A percentile compares a stretch with the other conserved stretches of the same genome.
Conservation (phyloP, 441 rosid species). For the Bruguiera hainesii region DNA sequence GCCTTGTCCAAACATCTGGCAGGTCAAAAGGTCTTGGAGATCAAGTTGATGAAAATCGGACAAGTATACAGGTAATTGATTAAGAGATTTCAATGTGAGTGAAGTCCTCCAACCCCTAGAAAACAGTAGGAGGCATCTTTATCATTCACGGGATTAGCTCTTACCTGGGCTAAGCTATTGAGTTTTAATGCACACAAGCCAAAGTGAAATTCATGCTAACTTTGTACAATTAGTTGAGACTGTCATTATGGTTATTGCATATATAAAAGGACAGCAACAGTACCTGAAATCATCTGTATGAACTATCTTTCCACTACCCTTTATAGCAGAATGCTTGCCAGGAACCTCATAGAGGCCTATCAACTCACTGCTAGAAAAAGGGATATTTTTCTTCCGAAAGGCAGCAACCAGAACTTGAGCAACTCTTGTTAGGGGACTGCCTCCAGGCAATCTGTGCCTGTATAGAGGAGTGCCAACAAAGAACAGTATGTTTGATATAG, state of each 20-base stretch:
- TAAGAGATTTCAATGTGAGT: too few species aligned
- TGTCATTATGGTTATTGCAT: too few species aligned
- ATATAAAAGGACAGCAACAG: not conserved
- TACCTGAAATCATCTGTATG: slow-evolving; percentile 76
- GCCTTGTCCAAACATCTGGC: slow-evolving; percentile 93
- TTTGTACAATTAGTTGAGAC: not conserved
- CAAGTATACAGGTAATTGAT: too few species aligned
- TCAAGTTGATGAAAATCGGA: not conserved
- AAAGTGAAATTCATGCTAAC: not conserved
- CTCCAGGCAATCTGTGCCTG: slow-evolving; percentile 93
- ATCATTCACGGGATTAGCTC: too few species aligned
- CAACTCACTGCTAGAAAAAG: slow-evolving; percentile 64
- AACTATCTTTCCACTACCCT: slow-evolving; percentile 77
- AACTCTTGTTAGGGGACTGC: slow-evolving; percentile 89
- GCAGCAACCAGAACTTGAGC: slow-evolving; percentile 88
- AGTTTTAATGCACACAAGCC: too few species aligned
- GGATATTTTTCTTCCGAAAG: slow-evolving; percentile 52
- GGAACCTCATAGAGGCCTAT: slow-evolving; percentile 78
- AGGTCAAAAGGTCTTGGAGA: not conserved
- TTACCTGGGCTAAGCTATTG: too few species aligned
- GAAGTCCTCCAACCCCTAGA: too few species aligned
- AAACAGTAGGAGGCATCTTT: too few species aligned
- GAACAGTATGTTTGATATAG: slow-evolving; percentile 69
- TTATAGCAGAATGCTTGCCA: slow-evolving; percentile 72
- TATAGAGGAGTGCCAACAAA: slow-evolving; percentile 84